Base-by-base conservation (phyloP, 345 rosid genomes). In the Populus simonii region DNA sequence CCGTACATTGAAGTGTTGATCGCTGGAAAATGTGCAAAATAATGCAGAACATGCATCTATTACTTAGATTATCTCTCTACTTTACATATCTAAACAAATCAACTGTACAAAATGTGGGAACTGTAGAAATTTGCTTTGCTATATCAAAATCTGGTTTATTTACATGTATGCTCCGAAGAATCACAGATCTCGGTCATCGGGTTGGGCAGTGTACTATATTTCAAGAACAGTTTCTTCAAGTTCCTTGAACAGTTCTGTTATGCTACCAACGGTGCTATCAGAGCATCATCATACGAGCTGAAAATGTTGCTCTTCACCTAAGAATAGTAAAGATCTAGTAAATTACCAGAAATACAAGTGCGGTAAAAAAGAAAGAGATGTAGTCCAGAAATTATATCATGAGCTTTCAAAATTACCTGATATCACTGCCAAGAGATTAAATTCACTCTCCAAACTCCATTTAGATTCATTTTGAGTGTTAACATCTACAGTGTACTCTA, bases 361-460 rank as follows among this genome's bases (percentile, higher is more conserved):
- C 23, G 22, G 15, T 8, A 33, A 11, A 62, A 69, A 4, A 33
- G 23, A 51, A 68, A 20, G 39, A 36, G 5, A 69, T 33, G 12
- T 2, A 27, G 39, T 68, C 29, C 61, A 79, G 51, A 41, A 63
- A 39, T 27, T 13, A 12, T 16, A 27, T 83, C 65, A 65, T 7
- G 57, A 77, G 66, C 39, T 80, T 83, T 55, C 41, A 18, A 57
- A 45, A 36, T 41, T 72, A 72, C 81, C 83, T 55, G 82, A 79
- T 38, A 22, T 23, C 15, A 41, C 78, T 1, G 84, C 69, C 79
- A 86, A 75, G 39, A 89, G 92, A 82, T 87, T 94, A 65, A 88
- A 86, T 82, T 92, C 92, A 4, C 87, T 91, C 70, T 92, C 94
- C 83, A 94, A 72, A 70, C 88, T 86, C 97, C 98, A 93, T 25